Base-by-base conservation (phyloP, 2,329 filamentous ascomycete genomes). In the Stachybotrys echinatus region DNA sequence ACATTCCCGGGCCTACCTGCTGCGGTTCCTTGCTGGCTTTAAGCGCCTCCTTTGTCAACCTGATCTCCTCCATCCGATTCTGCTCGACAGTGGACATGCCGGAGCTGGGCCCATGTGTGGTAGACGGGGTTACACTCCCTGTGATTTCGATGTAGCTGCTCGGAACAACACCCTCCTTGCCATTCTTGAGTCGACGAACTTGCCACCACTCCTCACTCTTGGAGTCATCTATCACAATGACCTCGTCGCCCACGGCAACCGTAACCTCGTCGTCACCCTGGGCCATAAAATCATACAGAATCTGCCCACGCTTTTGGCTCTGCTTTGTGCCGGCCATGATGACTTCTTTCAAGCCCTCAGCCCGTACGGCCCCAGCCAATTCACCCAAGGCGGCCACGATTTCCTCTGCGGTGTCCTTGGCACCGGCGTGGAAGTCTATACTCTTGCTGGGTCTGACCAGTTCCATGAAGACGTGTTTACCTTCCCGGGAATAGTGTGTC, bases 161-260 rank as follows among this genome's bases (percentile, higher is more conserved):
- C 14, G 94, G 94, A 8, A 99, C 92, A 22, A 99, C 94, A 38
- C 94, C 94, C 71, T 96, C 90, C 64, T 91, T 94, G 58, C 90
- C 90, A 65, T 91, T 97, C 73, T 91, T 95, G 55, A 96, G 64
- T 34, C 92, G 83, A 52, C 88, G 83, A 34, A 99, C 90, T 75
- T 94, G 91, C 92, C 94, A 97, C 94, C 94, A 99, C 65, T 99
- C 94, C 52, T 96, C 91, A 54, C 92, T 96, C 70, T 92, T 94
- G 31, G 77, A 83, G 62, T 96, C 91, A 64, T 99, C 92, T 50
- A 97, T 68, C 48, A 99, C 76, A 42, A 95, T 74, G 39, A 99
- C 92, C 63, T 99, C 92, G 63, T 99, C 94, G 39, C 88, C 94
- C 20, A 87, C 80, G 22, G 82, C 85, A 44, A 99, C 94, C 0